These are phyloP conservation scores for Penicillium sp. DNA, from an alignment of 2,329 filamentous ascomycete species.

Conservation along the genomic window DNA sequence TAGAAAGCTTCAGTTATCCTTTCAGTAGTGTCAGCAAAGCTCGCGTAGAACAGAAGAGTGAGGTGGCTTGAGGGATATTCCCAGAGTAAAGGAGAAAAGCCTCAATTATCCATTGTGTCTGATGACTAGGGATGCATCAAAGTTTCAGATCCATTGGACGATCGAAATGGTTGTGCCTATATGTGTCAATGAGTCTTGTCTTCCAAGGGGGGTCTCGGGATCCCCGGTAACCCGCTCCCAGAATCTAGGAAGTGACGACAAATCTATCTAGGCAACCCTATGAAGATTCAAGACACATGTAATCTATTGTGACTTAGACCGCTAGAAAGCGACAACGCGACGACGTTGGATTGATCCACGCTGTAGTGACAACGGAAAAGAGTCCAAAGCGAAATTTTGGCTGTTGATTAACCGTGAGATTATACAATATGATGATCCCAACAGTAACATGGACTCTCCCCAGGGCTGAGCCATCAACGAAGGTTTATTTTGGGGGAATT, in stretches of 20 bases:
- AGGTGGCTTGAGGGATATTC: slow-evolving; percentile 12
- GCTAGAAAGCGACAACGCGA: not conserved
- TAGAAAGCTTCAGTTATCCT: not conserved
- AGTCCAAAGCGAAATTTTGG: too few relatives aligned
- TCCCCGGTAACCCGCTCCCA: not conserved
- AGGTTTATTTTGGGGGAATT: not conserved
- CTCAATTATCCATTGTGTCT: not conserved
- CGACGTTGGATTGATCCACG: not conserved
- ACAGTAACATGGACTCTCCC: not conserved
- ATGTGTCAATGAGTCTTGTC: not conserved
- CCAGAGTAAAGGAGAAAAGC: not conserved
- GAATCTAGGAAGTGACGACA: not conserved
- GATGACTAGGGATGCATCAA: slow-evolving; percentile 24
- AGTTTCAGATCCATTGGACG: slow-evolving; percentile 8
- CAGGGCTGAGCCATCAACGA: not conserved
- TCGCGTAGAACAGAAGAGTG: slow-evolving; percentile 1
- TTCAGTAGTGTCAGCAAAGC: slow-evolving; percentile 16
- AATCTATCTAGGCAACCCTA: not conserved
- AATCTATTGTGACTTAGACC: not conserved
- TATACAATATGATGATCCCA: not conserved
- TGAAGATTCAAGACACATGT: not conserved
- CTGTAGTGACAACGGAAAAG: not conserved
- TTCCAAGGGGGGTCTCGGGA: not conserved
- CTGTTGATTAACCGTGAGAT: not conserved
- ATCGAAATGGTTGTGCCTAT: not conserved